Conservation (phyloP, 2,329 filamentous ascomycete species). For the Fusarium drepaniforme region DNA sequence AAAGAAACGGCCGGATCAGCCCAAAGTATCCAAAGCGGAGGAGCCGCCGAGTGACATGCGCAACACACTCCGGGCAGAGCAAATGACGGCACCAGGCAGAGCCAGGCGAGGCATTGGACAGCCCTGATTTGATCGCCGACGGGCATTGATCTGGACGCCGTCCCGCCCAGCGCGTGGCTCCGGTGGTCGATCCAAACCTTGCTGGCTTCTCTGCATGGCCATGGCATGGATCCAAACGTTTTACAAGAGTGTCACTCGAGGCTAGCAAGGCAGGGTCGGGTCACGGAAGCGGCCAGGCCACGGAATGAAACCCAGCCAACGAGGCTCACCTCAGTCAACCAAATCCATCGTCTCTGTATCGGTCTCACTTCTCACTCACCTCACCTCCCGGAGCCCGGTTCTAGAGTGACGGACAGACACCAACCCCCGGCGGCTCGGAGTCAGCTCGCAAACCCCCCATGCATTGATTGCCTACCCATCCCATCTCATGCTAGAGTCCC, state of each 20-base stretch:
- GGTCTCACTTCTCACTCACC: not conserved
- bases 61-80: not conserved
- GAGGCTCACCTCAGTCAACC: constrained; percentile 16
- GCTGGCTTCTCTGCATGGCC: constrained; percentile 23
- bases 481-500: not conserved
- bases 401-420: not conserved
- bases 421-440: not conserved
- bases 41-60: constrained; percentile 33
- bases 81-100: constrained; percentile 27
- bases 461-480: not conserved
- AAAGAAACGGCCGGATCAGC: not conserved
- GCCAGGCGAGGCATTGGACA: not conserved
- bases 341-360: not conserved
- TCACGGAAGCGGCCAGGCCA: constrained; percentile 3
- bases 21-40: constrained; percentile 8
- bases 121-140: constrained; percentile 14
- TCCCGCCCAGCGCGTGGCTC: constrained; percentile 10
- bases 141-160: not conserved
- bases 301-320: constrained; percentile 9
- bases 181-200: constrained; percentile 29
- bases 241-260: constrained; percentile 3
- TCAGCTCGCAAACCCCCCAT: not conserved
- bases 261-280: constrained; percentile 2
- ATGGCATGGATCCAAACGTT: constrained; percentile 20
- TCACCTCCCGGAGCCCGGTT: not conserved